Evolutionary conservation across 2,329 filamentous ascomycete species (phyloP).

Genomic region (Arthrobotrys sinensis): DNA sequence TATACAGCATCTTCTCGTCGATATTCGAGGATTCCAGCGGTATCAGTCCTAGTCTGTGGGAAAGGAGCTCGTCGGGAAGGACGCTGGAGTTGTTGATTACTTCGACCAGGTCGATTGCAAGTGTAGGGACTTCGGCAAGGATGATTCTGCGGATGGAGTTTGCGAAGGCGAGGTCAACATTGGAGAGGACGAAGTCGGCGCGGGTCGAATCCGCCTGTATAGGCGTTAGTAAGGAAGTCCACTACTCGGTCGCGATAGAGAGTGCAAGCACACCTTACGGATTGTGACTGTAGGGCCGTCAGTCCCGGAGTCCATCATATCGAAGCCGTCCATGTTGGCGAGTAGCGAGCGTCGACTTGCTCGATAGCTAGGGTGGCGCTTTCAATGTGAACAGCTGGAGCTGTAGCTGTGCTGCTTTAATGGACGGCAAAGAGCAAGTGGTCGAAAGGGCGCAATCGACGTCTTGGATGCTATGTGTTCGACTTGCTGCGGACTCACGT

Average conservation of each 20-base stretch:
- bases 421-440: background rate
- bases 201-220: constrained; percentile 81
- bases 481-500: background rate
- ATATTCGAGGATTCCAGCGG: constrained; percentile 88
- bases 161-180: constrained; percentile 84
- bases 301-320: constrained; percentile 58
- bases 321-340: constrained; percentile 52
- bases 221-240: constrained; percentile 38
- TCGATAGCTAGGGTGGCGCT: constrained; percentile 11
- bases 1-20: constrained; percentile 84
- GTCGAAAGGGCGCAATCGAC: background rate
- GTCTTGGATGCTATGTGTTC: background rate
- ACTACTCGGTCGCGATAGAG: constrained; percentile 61
- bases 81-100: constrained; percentile 95
- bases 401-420: background rate
- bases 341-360: background rate
- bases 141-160: constrained; percentile 93
- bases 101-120: constrained; percentile 91
- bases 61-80: constrained; percentile 94
- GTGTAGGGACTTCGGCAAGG: constrained; percentile 90
- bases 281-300: constrained; percentile 59
- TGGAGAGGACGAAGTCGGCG: constrained; percentile 92
- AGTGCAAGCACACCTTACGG: constrained; percentile 38
- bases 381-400: background rate
- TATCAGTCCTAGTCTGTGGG: constrained; percentile 90